Base-by-base conservation (phyloP, 1,139 yeast species). In the Lodderomyces jiufengensis region DNA sequence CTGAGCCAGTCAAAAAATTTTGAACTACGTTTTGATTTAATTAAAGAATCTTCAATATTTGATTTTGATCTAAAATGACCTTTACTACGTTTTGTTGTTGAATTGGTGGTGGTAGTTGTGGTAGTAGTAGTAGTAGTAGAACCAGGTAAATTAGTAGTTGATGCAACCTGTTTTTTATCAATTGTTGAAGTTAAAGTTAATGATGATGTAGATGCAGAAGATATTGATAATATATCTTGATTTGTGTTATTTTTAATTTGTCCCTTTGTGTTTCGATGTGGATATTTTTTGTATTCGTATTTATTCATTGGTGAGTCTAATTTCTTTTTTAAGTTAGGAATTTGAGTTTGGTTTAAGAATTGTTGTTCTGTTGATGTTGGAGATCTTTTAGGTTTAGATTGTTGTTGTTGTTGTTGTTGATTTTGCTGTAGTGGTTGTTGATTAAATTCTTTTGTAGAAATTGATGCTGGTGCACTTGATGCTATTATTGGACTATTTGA, bases 341-440 rank as follows among this genome's bases (percentile, higher is more conserved):
- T 63, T 36, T 46, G 50, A 3, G 69, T 63, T 33, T 50, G 47
- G 25, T 49, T 24, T 12, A 52, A 33, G 61, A 48, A n/a, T 61
- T 46, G 37, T 47, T 51, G 31, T 51, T 52, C 66, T n/a, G 56
- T 52, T 2, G 62, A 54, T 3, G 66, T 56, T 36, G 56, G 44
- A 3, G 57, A 56, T 27, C 66, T 18, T 18, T 5, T 18, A 7
- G 20, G 7, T 18, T 18, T 21, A 55, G 4, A 56, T 42, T 2
- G 63, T 61, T 1, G 58, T 45, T 5, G 36, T 26, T 12, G 32
- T n/a, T 12, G 29, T 24, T 12, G 32, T 21, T 10, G 35, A 25
- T 15, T 20, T 24, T 28, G 24, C 22, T 25, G 34, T 15, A 16
- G 31, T 28, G 31, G 16, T 9, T 16, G 29, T 6, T 18, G 9